Evolutionary conservation across 176 grass and related monocot genomes (phyloP).

Genomic region (Phragmites australis): DNA sequence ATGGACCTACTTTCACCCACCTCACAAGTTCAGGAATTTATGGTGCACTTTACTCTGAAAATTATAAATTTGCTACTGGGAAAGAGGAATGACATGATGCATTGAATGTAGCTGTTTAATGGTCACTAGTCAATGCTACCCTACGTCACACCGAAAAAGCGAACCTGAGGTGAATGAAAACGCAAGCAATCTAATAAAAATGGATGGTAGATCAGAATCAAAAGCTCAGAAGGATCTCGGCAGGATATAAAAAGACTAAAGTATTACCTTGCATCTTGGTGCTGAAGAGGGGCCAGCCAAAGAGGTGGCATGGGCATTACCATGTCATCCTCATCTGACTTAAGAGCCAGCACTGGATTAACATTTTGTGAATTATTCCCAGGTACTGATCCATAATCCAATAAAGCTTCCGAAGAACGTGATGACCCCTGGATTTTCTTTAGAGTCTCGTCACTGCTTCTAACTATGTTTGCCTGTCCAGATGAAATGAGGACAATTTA

Average conservation of each 20-base stretch:
- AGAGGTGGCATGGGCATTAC: constrained; percentile 78
- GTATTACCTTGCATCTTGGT: constrained; percentile 58
- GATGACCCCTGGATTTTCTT: constrained; percentile 46
- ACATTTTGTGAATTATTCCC: constrained; percentile 15
- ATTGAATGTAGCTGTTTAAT: not conserved
- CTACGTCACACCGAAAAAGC: not conserved
- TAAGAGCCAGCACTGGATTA: constrained; percentile 37
- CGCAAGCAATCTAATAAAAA: constrained; percentile 23
- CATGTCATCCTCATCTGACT: constrained; percentile 50
- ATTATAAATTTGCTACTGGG: not conserved
- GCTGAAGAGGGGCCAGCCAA: constrained; percentile 61
- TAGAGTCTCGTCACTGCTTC: constrained; percentile 57
- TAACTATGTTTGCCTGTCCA: constrained; percentile 72
- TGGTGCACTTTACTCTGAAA: not conserved
- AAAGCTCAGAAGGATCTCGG: not conserved
- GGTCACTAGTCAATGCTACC: not conserved
- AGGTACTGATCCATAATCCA: constrained; percentile 1
- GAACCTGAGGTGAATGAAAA: not conserved
- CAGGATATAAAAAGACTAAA: constrained; percentile 15
- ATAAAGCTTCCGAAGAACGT: constrained; percentile 43
- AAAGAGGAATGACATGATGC: no score
- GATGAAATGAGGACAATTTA: not conserved
- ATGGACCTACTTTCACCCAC: not conserved
- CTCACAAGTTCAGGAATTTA: not conserved
- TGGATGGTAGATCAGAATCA: not conserved